Evolutionary conservation across 371 early-diverging fungal genomes (phyloP).

Genomic region (Mortierella sp.): DNA sequence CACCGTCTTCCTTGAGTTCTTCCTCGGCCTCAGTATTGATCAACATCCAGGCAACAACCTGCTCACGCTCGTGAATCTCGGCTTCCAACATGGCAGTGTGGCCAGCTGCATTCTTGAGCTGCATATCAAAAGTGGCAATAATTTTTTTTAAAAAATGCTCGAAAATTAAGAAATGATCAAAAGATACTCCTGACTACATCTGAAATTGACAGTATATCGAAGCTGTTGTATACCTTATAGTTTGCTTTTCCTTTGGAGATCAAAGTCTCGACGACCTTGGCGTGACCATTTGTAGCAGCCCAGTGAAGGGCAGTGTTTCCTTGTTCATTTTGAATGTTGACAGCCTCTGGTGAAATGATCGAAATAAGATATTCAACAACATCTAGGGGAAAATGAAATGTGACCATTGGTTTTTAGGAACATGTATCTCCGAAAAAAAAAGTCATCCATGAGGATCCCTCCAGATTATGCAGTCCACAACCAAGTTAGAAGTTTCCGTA

Average conservation of each 20-base stretch:
- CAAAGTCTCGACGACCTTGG: constrained; percentile 72
- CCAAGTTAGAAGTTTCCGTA: too few relatives aligned
- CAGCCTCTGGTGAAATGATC: constrained; percentile 50
- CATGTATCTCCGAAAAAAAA: background rate
- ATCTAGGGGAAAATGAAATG: constrained; percentile 13
- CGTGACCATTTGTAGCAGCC: constrained; percentile 88
- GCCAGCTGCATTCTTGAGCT: constrained; percentile 75
- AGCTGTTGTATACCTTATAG: constrained; percentile 65
- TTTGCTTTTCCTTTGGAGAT: constrained; percentile 70
- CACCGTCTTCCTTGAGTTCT: constrained; percentile 61
- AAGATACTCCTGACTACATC: background rate
- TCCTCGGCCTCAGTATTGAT: constrained; percentile 67
- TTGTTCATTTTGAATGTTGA: constrained; percentile 75
- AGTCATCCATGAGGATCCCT: background rate
- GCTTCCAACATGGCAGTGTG: constrained; percentile 76
- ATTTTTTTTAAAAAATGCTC: background rate
- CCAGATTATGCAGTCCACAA: background rate
- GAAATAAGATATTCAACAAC: constrained; percentile 52
- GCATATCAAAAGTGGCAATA: background rate
- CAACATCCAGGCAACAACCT: constrained; percentile 74
- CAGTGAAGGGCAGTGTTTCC: constrained; percentile 91
- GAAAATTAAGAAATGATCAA: background rate
- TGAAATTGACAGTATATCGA: too few relatives aligned
- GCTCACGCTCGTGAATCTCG: constrained; percentile 72
- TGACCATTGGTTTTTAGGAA: too few relatives aligned